Base-by-base conservation (phyloP, 192 early-diverging fungal genomes). In the Podila minutissima region DNA sequence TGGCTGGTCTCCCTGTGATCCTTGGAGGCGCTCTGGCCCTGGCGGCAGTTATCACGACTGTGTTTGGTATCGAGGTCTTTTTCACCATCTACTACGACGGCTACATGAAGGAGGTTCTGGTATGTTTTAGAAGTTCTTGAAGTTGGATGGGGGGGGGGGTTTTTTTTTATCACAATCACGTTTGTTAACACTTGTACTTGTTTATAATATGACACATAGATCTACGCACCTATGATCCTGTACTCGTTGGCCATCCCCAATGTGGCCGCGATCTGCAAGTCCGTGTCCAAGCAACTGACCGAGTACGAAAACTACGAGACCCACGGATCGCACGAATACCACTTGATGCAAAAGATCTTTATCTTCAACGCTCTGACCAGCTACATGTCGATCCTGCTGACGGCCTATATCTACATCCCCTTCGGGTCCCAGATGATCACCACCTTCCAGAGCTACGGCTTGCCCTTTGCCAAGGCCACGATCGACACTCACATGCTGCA, bases 371-470 rank as follows among this genome's bases (percentile, higher is more conserved):
- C 93, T 64, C 84, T 98, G 48, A 88, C 93, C 24, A 89, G 92
- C 60, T 94, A 95, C 81, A 86, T 97, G 19, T 93, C 95, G 13
- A 87, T 97, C 72, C 91, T 97, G 57, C 84, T 97, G 82, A 93
- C 91, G n/a, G 94, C 93, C 7, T 95, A 93, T 88, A 72, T 96
- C 32, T 94, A 95, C 82, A 95, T 98, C 76, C 97, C 97, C 1
- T 89, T 94, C 67, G 91, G 91, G 38, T 89, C 92, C 41, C 66
- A 82, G 20, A 85, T 98, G 67, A 88, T 91, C 35, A 69, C 83
- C 20, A 86, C 75, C 62, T 78, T 93, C 22, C 70, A 85, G 61
- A 58, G 33, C 32, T 69, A 83, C n/a, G 84, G 84, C 1, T 41
- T 85, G 26, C 64, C 84, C 10, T 65, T 85, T 48, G 74, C 81